Evolutionary conservation across 345 rosid genomes (phyloP).

Genomic region (Gossypium raimondii): DNA sequence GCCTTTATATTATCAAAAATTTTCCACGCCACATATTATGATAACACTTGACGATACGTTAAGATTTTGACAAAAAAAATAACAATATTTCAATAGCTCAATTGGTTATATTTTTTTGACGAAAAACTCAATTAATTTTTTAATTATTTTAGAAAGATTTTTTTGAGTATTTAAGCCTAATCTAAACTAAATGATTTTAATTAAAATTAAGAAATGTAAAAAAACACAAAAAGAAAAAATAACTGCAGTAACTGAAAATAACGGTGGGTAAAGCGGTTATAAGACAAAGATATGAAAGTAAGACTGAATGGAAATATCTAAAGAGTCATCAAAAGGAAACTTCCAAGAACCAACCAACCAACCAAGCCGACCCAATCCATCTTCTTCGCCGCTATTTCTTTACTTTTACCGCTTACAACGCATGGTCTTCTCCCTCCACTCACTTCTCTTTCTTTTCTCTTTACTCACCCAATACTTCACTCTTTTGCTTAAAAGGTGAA

Average conservation of each 20-base stretch:
- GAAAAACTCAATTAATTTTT: too few species aligned
- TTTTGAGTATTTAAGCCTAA: neutral
- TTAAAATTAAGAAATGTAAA: neutral
- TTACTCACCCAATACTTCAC: neutral
- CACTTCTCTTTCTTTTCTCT: neutral
- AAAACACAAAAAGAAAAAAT: neutral
- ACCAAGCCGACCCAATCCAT: neutral
- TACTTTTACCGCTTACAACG: neutral
- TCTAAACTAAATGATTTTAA: neutral
- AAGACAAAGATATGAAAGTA: neutral
- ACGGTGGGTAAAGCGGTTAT: neutral
- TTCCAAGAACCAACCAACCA: slow-evolving; percentile 23
- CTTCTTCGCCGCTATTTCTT: neutral
- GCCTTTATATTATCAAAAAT: too few species aligned
- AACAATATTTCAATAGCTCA: too few species aligned
- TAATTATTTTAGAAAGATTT: too few species aligned
- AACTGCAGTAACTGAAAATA: neutral
- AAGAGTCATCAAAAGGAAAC: slow-evolving; percentile 13
- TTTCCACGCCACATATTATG: fast-evolving
- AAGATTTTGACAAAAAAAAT: too few species aligned
- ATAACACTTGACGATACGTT: too few species aligned
- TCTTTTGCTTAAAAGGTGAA: neutral
- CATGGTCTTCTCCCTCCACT: neutral
- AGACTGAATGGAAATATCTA: too few species aligned
- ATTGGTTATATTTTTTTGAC: too few species aligned